Base-by-base conservation (phyloP, 163 green algal species). In the Picocystis sp. region DNA sequence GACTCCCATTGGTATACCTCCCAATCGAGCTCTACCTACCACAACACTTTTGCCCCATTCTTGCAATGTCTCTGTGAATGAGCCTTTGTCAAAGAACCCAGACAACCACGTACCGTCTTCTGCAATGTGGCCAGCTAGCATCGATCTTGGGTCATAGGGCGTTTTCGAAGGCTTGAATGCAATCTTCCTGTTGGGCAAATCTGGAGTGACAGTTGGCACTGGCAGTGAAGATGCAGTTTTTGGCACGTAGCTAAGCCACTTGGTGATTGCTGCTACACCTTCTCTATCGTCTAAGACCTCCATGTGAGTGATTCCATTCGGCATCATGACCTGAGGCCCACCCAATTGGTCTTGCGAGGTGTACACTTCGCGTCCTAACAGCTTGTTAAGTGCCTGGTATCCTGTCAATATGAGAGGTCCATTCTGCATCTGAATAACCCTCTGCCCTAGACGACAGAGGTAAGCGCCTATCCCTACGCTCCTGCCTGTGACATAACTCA, bases 31-130 rank as follows among this genome's bases (percentile, higher is more conserved):
- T 15, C 90, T 78, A 0, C 89, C 89, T 17, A 87, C 89, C 1
- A 97, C 74, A 24, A 90, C 81, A 0, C 76, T 94, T 35, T 79
- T 65, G 8, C 86, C 89, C 89, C 89, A 98, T 0, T 73, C 65
- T 22, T 33, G 25, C 23, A 87, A 75, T 23, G 64, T 70, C 68
- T 99, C 91, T 6, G 69, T 72, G 78, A 84, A 99, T 50, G 67
- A 84, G 44, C 80, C 84, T 1, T 61, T 54, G 68, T 99, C 91
- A 70, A 99, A 99, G 25, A 99, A 69, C 33, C 91, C 90, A 9
- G 54, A 60, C 3, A 53, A 53, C 17, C 47, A 44, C 11, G 17
- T 15, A 13, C 47, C 35, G 17, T 34, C 15, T 44, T 53, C 47
- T 3, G 17, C n/a, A 3, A n/a, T 33, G 47, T 34, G 47, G 47